Percentiles rank a stretch among this genome's conserved stretches.
phyloP scores from a whole-genome alignment of 2,329 filamentous ascomycete species.

The Blastomyces silverae region DNA sequence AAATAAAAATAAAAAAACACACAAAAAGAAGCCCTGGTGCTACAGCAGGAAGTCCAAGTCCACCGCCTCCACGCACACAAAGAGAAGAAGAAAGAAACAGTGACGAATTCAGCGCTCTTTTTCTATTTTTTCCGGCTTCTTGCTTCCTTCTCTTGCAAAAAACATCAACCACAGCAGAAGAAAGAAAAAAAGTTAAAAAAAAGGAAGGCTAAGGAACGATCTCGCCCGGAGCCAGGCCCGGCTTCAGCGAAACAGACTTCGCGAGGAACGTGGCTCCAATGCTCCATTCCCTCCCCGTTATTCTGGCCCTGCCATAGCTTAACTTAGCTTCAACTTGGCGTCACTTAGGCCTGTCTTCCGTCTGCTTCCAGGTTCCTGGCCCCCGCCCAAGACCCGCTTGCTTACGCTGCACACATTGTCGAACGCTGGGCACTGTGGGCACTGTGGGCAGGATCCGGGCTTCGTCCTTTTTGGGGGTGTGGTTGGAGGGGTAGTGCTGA shows the following conservation, averaged over 20 bases:
- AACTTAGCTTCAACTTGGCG: neutral
- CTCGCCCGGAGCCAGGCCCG: slow-evolving; percentile 1
- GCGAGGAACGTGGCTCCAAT: slow-evolving; percentile 3
- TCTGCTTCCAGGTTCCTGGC: no score
- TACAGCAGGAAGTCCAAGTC: no score
- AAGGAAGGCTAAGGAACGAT: neutral
- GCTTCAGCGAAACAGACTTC: neutral
- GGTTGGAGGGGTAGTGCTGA: no score
- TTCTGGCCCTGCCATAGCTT: neutral
- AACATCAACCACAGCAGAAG: neutral
- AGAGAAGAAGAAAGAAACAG: neutral
- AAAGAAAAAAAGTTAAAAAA: neutral
- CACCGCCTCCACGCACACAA: neutral
- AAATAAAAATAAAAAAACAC: neutral
- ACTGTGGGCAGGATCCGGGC: no score
- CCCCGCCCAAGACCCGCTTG: no score
- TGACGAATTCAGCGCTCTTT: neutral
- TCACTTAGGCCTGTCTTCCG: no score
- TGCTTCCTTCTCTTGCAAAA: neutral
- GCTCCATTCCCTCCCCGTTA: neutral
- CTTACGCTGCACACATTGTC: no score
- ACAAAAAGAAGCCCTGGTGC: neutral
- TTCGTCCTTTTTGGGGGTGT: no score
- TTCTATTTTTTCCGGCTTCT: neutral
- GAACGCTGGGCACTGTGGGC: no score